These are phyloP conservation scores for Alloteropsis semialata DNA, from an alignment of 176 grass and related monocot genomes.

Conservation along the genomic window DNA sequence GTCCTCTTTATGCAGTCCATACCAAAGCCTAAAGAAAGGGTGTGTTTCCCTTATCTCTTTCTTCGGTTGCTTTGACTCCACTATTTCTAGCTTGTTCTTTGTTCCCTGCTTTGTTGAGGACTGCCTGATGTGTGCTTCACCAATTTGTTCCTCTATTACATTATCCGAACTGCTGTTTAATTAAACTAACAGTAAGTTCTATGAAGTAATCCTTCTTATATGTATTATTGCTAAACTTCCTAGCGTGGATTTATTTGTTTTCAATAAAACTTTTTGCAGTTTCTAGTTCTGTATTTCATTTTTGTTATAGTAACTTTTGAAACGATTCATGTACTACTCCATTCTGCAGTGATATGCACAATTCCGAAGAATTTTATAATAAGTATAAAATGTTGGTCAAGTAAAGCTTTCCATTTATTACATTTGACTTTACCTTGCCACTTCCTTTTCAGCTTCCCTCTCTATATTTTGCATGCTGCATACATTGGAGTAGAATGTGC, in stretches of 20 bases:
- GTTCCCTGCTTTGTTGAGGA: conserved; percentile 25
- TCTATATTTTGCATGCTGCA: conserved; percentile 56
- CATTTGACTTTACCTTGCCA: conserved; percentile 42
- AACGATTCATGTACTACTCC: not conserved
- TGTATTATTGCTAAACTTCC: conserved; percentile 20
- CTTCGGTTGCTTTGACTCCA: conserved; percentile 7
- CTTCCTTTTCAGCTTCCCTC: conserved; percentile 22
- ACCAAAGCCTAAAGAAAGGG: conserved; percentile 56
- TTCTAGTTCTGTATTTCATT: conserved; percentile 19
- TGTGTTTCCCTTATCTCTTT: conserved; percentile 20
- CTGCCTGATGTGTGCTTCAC: not conserved
- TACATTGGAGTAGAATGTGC: conserved; percentile 45
- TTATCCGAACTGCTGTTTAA: conserved; percentile 41
- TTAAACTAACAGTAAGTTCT: conserved; percentile 28
- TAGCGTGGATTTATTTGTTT: not conserved
- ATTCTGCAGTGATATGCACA: not conserved
- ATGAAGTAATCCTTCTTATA: conserved; percentile 15
- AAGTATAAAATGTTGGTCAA: not conserved
- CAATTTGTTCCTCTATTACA: conserved; percentile 11
- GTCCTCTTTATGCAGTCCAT: conserved; percentile 45
- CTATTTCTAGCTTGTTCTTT: conserved; percentile 28
- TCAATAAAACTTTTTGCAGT: not conserved
- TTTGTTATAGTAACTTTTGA: not conserved
- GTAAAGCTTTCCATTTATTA: conserved; percentile 9
- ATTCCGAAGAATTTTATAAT: not conserved